These are phyloP conservation scores for Lachnellula cervina DNA, from an alignment of 2,329 filamentous ascomycete genomes.

Conservation along the genomic window DNA sequence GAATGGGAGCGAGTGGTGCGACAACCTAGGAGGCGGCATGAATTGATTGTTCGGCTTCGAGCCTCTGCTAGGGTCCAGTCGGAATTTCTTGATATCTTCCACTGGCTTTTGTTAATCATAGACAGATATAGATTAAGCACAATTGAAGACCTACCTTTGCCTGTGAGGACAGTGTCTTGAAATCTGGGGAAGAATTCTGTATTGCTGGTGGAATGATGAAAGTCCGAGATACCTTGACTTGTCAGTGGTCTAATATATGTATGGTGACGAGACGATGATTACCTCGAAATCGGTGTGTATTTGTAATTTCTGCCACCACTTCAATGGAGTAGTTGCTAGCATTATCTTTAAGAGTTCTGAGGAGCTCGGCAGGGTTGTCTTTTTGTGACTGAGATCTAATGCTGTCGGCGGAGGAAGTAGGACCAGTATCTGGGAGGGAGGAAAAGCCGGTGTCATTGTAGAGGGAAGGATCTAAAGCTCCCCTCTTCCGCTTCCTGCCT, in stretches of 20 bases:
- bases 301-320: constrained; percentile 65
- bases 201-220: constrained; percentile 69
- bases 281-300: constrained; percentile 83
- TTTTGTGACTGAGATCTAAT: constrained; percentile 40
- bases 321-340: constrained; percentile 61
- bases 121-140: neutral
- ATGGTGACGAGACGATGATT: constrained; percentile 1
- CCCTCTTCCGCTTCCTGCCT: constrained; percentile 78
- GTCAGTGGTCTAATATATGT: neutral
- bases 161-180: constrained; percentile 63
- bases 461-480: constrained; percentile 62
- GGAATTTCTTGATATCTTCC: constrained; percentile 58
- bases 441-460: constrained; percentile 24
- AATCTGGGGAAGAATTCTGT: constrained; percentile 69
- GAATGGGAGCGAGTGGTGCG: constrained; percentile 69
- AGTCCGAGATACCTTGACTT: constrained; percentile 67
- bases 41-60: constrained; percentile 60
- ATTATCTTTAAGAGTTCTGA: constrained; percentile 67
- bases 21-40: constrained; percentile 74
- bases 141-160: constrained; percentile 51
- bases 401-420: neutral
- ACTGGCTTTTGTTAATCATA: constrained; percentile 36
- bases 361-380: constrained; percentile 51
- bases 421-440: neutral
- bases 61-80: constrained; percentile 59